Conservation (phyloP, 2,329 filamentous ascomycete genomes). For the Apiospora aurea region DNA sequence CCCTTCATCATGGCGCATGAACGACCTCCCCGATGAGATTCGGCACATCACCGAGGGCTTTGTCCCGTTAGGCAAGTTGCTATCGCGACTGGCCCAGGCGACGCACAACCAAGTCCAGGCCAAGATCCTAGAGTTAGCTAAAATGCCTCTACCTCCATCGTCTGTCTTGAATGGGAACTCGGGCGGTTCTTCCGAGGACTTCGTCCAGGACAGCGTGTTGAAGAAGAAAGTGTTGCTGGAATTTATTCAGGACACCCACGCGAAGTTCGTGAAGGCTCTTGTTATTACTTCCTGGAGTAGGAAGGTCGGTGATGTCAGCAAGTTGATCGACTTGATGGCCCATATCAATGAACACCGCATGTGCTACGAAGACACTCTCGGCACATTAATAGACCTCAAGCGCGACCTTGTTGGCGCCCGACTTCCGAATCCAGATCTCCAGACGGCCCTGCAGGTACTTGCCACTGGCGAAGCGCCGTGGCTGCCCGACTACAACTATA, state of each 20-base stretch:
- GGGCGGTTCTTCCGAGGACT: slow-evolving; percentile 57
- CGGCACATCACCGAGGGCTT: slow-evolving; percentile 79
- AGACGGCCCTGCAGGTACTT: slow-evolving; percentile 85
- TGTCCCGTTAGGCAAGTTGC: slow-evolving; percentile 75
- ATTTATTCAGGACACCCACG: slow-evolving; percentile 80
- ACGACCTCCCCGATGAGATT: slow-evolving; percentile 67
- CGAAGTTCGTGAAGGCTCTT: slow-evolving; percentile 90
- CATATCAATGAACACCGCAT: slow-evolving; percentile 72
- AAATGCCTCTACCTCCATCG: slow-evolving; percentile 66
- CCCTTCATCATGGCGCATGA: slow-evolving; percentile 52
- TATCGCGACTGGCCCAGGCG: slow-evolving; percentile 81
- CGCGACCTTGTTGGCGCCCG: slow-evolving; percentile 74
- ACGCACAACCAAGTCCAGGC: slow-evolving; percentile 81
- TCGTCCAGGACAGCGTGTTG: slow-evolving; percentile 68
- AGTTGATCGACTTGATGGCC: slow-evolving; percentile 84
- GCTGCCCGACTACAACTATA: slow-evolving; percentile 84
- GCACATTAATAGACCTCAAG: slow-evolving; percentile 75
- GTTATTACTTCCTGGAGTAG: slow-evolving; percentile 92
- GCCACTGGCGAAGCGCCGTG: slow-evolving; percentile 78
- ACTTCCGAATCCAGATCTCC: slow-evolving; percentile 88
- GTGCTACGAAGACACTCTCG: slow-evolving; percentile 66
- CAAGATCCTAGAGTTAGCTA: slow-evolving; percentile 72
- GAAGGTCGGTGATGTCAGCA: slow-evolving; percentile 79
- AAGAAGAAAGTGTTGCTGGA: slow-evolving; percentile 81
- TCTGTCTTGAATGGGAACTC: slow-evolving; percentile 57